Base-by-base conservation (phyloP, 2,329 filamentous ascomycete species). In the Beauveria medogensis region DNA sequence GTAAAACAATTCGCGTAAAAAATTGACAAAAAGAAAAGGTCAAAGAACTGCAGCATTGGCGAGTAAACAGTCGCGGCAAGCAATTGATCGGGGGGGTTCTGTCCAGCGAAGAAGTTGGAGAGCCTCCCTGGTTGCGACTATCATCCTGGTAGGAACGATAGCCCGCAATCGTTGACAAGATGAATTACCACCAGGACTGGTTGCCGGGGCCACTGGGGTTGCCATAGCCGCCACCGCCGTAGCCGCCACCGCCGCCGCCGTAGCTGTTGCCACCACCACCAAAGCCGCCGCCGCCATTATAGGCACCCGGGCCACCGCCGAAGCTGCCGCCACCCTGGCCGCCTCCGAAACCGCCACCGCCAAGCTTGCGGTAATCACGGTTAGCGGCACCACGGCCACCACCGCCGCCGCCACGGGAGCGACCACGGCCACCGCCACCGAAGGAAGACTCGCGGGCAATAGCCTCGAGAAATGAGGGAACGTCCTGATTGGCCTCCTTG, bases 401-500 rank as follows among this genome's bases (percentile, higher is more conserved):
- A 65, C 89, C 84, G 65, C 85, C 80, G 30, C 50, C 50, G 63
- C 86, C 74, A 60, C 72, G 69, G 58, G 69, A 68, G 54, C 83
- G 78, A 63, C 87, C 81, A 60, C 87, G 76, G 60, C 87, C 78
- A 54, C 87, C 50, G 58, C 91, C 89, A 62, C 91, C 90, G 67
- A 86, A 96, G 69, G 90, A 90, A 65, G 91, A 90, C 78, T 99
- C 94, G 65, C 94, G 92, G 70, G 94, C 93, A 77, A 99, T 96
- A 72, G 90, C 95, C 83, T 99, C 94, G 63, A 99, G 83, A 85
- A 97, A 99, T 53, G 83, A 74, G 37, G 94, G 94, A 65, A 97
- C 85, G 72, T 99, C 94, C 77, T 99, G 94, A 80, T 99, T 96
- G 67, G 94, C 94, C 77, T 99, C 94, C 83, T 97, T 97, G 67